These are phyloP conservation scores for Xylaria sp. DNA, from an alignment of 2,329 filamentous ascomycete genomes.

Conservation along the genomic window DNA sequence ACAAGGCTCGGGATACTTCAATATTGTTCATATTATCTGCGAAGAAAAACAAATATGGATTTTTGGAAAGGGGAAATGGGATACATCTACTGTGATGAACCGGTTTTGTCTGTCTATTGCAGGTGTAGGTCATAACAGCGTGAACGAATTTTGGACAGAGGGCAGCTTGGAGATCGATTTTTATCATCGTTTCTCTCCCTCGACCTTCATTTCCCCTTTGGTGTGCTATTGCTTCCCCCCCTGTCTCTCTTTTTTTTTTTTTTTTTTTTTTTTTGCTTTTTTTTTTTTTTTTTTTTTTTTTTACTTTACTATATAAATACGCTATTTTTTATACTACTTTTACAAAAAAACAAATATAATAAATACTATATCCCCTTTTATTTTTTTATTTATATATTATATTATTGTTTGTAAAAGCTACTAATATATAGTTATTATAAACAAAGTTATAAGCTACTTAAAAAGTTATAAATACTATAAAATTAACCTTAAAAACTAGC, in stretches of 20 bases:
- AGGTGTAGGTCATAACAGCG: constrained; percentile 19
- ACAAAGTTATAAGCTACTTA: too few species aligned
- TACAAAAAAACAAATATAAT: too few species aligned
- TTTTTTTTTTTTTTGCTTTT: background rate
- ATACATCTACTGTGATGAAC: background rate
- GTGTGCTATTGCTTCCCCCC: background rate
- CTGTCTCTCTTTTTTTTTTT: background rate
- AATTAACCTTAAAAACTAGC: too few species aligned
- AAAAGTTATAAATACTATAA: too few species aligned
- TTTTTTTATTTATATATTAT: too few species aligned
- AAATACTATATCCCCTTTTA: too few species aligned
- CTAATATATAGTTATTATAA: too few species aligned
- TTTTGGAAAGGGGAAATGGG: background rate
- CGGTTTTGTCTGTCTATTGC: background rate
- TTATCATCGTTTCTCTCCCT: background rate
- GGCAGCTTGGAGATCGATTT: background rate
- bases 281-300: background rate
- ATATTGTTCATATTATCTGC: background rate
- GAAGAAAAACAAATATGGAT: background rate
- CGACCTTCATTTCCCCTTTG: background rate
- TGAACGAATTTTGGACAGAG: constrained; percentile 7
- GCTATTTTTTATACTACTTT: too few species aligned
- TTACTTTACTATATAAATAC: too few species aligned
- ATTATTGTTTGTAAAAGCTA: too few species aligned
- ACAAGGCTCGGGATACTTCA: background rate